These are phyloP conservation scores for Ascobolus immersus DNA, from an alignment of 495 filamentous ascomycete species.

Conservation along the genomic window DNA sequence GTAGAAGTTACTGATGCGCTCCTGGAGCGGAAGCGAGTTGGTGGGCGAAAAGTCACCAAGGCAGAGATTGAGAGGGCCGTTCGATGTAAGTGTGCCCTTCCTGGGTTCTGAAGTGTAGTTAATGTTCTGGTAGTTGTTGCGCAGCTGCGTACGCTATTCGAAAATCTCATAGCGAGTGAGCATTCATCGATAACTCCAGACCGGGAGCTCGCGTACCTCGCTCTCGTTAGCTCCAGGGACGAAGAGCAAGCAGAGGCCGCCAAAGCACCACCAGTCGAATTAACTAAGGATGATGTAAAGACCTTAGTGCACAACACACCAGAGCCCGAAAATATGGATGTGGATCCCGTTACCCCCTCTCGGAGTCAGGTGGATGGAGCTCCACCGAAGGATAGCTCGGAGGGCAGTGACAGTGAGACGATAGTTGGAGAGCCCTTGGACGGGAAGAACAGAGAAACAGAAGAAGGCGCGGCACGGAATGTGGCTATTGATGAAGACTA, in stretches of 20 bases:
- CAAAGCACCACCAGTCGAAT: slow-evolving; percentile 8
- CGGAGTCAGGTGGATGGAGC: slow-evolving; percentile 9
- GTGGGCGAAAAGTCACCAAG: slow-evolving; percentile 24
- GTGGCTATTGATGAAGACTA: slow-evolving; percentile 11
- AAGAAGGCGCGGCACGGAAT: slow-evolving; percentile 9
- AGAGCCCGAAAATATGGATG: slow-evolving; percentile 15
- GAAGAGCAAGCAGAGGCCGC: slow-evolving; percentile 18
- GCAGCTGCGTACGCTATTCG: slow-evolving; percentile 49
- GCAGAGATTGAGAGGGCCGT: slow-evolving; percentile 43
- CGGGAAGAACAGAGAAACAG: slow-evolving; percentile 18
- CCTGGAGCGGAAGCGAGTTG: slow-evolving; percentile 37
- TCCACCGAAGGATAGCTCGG: too few relatives aligned
- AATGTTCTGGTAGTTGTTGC: slow-evolving; percentile 28
- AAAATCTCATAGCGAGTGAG: slow-evolving; percentile 35
- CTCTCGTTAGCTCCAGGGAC: slow-evolving; percentile 36
- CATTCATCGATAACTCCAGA: slow-evolving; percentile 35
- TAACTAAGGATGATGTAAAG: slow-evolving; percentile 7
- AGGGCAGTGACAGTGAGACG: slow-evolving; percentile 25
- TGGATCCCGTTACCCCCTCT: slow-evolving; percentile 6
- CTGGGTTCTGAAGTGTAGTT: slow-evolving; percentile 4
- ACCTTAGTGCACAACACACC: slow-evolving; percentile 7
- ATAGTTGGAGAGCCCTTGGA: slow-evolving; percentile 32
- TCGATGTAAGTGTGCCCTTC: slow-evolving; percentile 30
- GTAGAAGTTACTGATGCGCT: slow-evolving; percentile 36
- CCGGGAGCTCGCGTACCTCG: slow-evolving; percentile 57